Evolutionary conservation across 495 filamentous ascomycete species (phyloP), one percentile per base, ranked within the genome.

Genomic region (Penicillium atrosanguineum): DNA sequence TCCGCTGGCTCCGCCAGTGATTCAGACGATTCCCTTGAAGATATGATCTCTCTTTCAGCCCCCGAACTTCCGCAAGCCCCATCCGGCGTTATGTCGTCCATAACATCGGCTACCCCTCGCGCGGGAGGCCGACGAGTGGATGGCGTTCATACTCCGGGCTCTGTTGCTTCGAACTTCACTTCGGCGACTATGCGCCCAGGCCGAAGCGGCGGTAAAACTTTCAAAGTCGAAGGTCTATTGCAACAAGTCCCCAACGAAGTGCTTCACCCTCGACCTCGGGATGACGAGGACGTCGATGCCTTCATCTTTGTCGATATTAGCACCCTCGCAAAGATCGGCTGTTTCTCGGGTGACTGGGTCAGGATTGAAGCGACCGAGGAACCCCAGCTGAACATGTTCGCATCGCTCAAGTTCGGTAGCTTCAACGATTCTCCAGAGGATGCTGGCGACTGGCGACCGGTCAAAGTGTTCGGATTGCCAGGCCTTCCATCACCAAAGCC

Each of bases 291-390:
- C 58, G 84, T 90, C 46, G 95, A 97, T 63, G 85, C 87, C 3
- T 82, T 93, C 38, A 76, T 97, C 16, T 97, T 91, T 68, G 90
- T 97, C 7, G 90, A 94, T 56, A 85, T 92, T 26, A 87, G 81
- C 53, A 86, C 89, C 16, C 72, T 98, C 11, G 83, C 88, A n/a
- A 87, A 89, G 53, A 82, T 97, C 38, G 90, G 91, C 25, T 97
- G 91, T 65, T 98, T 98, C 68, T 96, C 93, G 1, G 94, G 94
- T 14, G 94, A 98, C 63, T 98, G 94, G 94, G 90, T 97, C n/a
- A 82, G 86, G 4, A 74, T 98, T 18, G 89, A 94, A 71, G 73
- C 81, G 1, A 78, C 87, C 14, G 74, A 84, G 37, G 89, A 89
- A 58, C 84, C 87, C 14, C 80, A 82, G 12, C 37, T 75, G 5